Base-by-base conservation (phyloP, 257 asterid genomes). In the Vinca minor region DNA sequence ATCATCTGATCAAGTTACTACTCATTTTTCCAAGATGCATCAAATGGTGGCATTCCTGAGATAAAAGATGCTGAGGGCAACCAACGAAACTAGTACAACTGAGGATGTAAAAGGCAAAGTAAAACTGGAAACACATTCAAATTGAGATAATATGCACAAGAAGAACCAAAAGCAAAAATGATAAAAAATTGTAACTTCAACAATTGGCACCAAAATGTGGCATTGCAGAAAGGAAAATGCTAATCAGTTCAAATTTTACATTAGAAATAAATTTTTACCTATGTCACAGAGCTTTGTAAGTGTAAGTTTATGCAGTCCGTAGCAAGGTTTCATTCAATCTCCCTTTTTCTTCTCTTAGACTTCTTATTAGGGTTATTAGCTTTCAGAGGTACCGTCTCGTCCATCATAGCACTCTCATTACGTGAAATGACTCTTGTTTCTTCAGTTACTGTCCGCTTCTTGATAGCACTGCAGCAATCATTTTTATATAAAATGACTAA, bases 281-380 rank as follows among this genome's bases (percentile, higher is more conserved):
- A 29, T 13, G 31, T 61, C 59, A 62, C 55, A 60, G 3, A 38
- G 35, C 35, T 5, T 65, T 56, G 15, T n/a, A n/a, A n/a, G n/a
- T 34, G n/a, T 7, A 34, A 42, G 62, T 10, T 25, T 7, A 25
- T 59, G 49, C 8, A 25, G 18, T 29, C 42, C 15, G 20, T 8
- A 28, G 21, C 64, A 70, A 69, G 15, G 69, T 66, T n/a, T 77
- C 81, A 81, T 10, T 50, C 60, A n/a, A 52, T 73, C 17, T 65
- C 79, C 65, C 26, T 72, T 72, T 72, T 77, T 68, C 64, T 72
- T 68, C 68, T 81, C 76, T 81, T 83, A 2, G 70, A 29, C 76
- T 77, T 79, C 81, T 78, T 77, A 28, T 23, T 64, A 31, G 63
- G 71, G 66, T 54, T 74, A 13, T 59, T 64, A 31, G 60, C 69